Base-by-base conservation (phyloP, 208 protist species). In the Trichomonas tenax region DNA sequence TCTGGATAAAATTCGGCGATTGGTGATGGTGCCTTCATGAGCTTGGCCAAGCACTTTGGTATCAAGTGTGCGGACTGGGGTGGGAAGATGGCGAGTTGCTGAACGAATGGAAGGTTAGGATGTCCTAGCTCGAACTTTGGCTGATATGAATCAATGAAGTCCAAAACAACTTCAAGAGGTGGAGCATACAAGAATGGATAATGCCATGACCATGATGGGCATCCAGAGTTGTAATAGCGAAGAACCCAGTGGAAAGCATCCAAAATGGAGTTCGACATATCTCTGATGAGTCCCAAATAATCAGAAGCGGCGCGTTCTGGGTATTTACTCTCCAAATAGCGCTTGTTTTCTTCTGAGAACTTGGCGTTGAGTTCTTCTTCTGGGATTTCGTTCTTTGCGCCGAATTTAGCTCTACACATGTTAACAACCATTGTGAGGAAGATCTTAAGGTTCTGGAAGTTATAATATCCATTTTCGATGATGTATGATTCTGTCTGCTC, bases 131-230 rank as follows among this genome's bases (percentile, higher is more conserved):
- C 86, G 15, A 93, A 93, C 41, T 93, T 4, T 8, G 44, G 44
- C 44, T 93, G 21, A 58, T 58, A 93, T 48, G 9, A 3, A 58
- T 93, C 86, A 51, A 93, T 93, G 44, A 40, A 93, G 15, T 38
- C 40, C 17, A 90, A 96, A 44, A 99, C 58, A 84, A 99, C 98
- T 4, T 89, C 97, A 3, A 99, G 97, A 58, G 99, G 98, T 36
- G 99, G 99, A 31, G 99, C 97, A 97, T 99, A 99, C 97, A 99
- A 98, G 97, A 98, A 99, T 23, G 99, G 99, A 97, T 99, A 99
- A 97, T 98, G 99, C 97, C 97, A 98, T 44, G 49, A 58, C 99
- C 99, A 99, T 63, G 98, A 99, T 23, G 98, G 98, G 97, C 98
- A 99, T 17, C 99, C 99, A 63, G 98, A 97, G 96, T 99, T 99